A percentile compares a stretch with the other conserved stretches of the same genome.
These are phyloP conservation scores for Pseudomicrostroma phylloplanum DNA, from an alignment of 1,284 basidiomycete species.

Conservation along the genomic window DNA sequence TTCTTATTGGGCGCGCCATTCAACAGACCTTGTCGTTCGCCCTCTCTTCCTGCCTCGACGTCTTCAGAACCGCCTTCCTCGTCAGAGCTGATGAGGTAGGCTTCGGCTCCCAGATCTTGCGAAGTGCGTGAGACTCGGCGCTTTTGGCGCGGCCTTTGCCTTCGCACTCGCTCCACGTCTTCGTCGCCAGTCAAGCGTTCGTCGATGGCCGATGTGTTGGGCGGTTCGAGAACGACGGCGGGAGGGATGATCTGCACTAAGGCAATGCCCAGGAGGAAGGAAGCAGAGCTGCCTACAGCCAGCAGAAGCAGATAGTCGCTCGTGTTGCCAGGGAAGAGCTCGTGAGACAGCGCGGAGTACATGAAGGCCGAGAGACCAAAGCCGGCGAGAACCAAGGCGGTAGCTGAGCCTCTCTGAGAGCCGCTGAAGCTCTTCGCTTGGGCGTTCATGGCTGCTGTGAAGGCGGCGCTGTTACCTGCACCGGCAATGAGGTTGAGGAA, in stretches of 20 bases:
- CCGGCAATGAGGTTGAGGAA: slow-evolving; percentile 39
- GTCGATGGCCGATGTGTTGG: slow-evolving; percentile 1
- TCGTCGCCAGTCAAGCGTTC: background rate
- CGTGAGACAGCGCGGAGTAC: slow-evolving; percentile 65
- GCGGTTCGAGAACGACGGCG: slow-evolving; percentile 9
- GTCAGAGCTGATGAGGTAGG: slow-evolving; percentile 17
- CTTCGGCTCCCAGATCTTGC: slow-evolving; percentile 32
- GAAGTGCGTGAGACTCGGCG: slow-evolving; percentile 17
- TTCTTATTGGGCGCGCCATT: background rate
- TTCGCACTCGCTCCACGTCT: slow-evolving; percentile 13
- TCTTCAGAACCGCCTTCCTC: slow-evolving; percentile 8
- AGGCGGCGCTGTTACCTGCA: slow-evolving; percentile 39
- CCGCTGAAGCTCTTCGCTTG: slow-evolving; percentile 52
- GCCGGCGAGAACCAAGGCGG: slow-evolving; percentile 69
- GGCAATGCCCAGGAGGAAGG: slow-evolving; percentile 64
- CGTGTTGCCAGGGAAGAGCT: slow-evolving; percentile 65
- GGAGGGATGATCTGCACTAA: slow-evolving; percentile 61
- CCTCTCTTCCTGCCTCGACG: background rate
- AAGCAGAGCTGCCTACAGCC: slow-evolving; percentile 63
- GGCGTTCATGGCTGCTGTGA: slow-evolving; percentile 49
- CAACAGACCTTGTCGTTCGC: slow-evolving; percentile 9
- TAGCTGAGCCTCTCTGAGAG: slow-evolving; percentile 63
- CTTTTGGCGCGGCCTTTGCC: background rate
- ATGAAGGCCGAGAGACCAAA: slow-evolving; percentile 76
- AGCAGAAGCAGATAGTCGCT: slow-evolving; percentile 66